phyloP scores from a whole-genome alignment of 2,329 filamentous ascomycete species.

The Fusarium algeriense region DNA sequence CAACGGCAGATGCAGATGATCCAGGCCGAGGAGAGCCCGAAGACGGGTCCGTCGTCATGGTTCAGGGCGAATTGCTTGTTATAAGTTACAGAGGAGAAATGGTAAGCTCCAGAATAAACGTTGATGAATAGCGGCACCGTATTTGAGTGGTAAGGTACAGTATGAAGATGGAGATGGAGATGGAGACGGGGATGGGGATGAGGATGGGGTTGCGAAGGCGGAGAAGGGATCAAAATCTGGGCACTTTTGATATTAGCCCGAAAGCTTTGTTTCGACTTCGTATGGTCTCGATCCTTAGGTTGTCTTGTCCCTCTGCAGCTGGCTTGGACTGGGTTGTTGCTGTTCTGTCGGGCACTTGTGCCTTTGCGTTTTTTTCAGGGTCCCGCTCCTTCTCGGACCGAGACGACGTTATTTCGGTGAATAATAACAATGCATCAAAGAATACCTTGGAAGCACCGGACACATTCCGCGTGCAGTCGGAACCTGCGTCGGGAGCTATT shows the following conservation, averaged over 20 bases:
- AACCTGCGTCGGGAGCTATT: conserved; percentile 7
- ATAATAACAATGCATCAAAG: conserved; percentile 4
- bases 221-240: conserved; percentile 26
- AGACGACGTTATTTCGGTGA: conserved; percentile 29
- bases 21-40: conserved; percentile 52
- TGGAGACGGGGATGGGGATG: conserved; percentile 14
- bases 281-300: background rate
- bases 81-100: conserved; percentile 16
- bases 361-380: conserved; percentile 25
- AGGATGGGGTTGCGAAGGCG: conserved; percentile 17
- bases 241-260: conserved; percentile 27
- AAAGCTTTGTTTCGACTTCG: conserved; percentile 29
- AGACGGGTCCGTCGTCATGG: conserved; percentile 47
- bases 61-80: conserved; percentile 28
- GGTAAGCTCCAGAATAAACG: conserved; percentile 21
- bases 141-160: conserved; percentile 12
- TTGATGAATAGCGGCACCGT: conserved; percentile 13
- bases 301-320: background rate
- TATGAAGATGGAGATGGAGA: background rate
- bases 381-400: conserved; percentile 39
- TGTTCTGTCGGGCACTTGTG: conserved; percentile 14
- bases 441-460: conserved; percentile 9
- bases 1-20: conserved; percentile 22
- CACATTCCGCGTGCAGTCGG: conserved; percentile 19
- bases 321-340: background rate